These are phyloP conservation scores for Xylariaceae sp. DNA, from an alignment of 2,329 filamentous ascomycete genomes.

Conservation along the genomic window DNA sequence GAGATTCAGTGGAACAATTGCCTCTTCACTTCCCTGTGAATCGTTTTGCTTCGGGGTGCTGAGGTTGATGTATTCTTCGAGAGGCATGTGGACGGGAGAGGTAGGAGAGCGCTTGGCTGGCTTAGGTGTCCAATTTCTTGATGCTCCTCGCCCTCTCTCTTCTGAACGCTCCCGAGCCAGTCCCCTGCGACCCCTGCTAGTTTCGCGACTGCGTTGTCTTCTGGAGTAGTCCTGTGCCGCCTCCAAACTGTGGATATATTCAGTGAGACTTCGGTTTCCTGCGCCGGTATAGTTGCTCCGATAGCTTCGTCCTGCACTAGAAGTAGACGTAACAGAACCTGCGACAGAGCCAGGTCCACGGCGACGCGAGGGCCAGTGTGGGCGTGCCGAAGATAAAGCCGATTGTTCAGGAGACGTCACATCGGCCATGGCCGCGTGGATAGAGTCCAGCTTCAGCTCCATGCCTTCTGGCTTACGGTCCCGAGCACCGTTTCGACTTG, in stretches of 20 bases:
- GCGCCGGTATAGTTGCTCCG: slow-evolving; percentile 42
- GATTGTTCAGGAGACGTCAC: slow-evolving; percentile 54
- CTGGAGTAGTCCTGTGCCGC: slow-evolving; percentile 61
- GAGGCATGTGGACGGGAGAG: slow-evolving; percentile 90
- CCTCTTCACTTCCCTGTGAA: slow-evolving; percentile 22
- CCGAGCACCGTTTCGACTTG: slow-evolving; percentile 64
- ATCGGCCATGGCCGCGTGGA: slow-evolving; percentile 47
- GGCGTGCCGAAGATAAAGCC: slow-evolving; percentile 47
- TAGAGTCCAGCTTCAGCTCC: slow-evolving; percentile 57
- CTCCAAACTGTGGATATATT: slow-evolving; percentile 83
- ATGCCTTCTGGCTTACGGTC: slow-evolving; percentile 71
- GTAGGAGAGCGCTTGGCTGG: slow-evolving; percentile 82
- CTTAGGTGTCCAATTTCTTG: slow-evolving; percentile 59
- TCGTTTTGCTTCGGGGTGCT: slow-evolving; percentile 41
- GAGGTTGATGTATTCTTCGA: slow-evolving; percentile 69
- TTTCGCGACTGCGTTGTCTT: slow-evolving; percentile 51
- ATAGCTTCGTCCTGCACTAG: slow-evolving; percentile 45
- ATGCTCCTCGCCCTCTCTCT: slow-evolving; percentile 62
- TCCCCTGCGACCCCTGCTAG: slow-evolving; percentile 46
- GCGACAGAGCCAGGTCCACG: slow-evolving; percentile 51
- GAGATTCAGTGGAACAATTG: slow-evolving; percentile 26
- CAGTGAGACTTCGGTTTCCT: slow-evolving; percentile 60
- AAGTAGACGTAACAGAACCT: slow-evolving; percentile 53
- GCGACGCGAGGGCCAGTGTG: slow-evolving; percentile 51
- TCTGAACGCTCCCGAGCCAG: slow-evolving; percentile 58